Conservation (phyloP, 2,329 filamentous ascomycete species). For the Microthyrium microscopicum region DNA sequence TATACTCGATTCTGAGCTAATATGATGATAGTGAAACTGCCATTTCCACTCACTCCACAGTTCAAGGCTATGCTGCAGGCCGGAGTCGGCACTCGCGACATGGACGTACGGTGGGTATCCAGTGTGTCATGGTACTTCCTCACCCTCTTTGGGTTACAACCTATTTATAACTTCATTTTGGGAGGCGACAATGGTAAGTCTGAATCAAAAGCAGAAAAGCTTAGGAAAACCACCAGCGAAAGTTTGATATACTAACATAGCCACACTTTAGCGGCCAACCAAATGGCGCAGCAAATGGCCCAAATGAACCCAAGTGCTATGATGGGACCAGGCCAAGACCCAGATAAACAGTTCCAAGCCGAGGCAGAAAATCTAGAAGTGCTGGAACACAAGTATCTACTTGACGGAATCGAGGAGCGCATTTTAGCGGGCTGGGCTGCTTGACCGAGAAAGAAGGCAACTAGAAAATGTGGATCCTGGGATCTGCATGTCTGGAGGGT, state of each 20-base stretch:
- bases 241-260: conserved; percentile 2
- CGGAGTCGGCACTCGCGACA: conserved; percentile 83
- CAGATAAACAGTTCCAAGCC: conserved; percentile 82
- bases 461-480: too few species aligned
- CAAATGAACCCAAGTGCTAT: conserved; percentile 59
- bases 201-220: conserved; percentile 1
- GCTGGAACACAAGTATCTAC: conserved; percentile 78
- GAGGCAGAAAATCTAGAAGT: conserved; percentile 95
- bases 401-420: conserved; percentile 76
- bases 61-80: conserved; percentile 99
- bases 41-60: conserved; percentile 92
- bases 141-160: conserved; percentile 89
- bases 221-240: not conserved
- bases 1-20: conserved; percentile 14
- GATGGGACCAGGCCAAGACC: conserved; percentile 85
- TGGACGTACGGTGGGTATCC: conserved; percentile 97
- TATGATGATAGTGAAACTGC: conserved; percentile 59
- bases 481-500: too few species aligned
- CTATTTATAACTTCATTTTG: conserved; percentile 91
- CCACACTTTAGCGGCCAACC: conserved; percentile 54
- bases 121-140: conserved; percentile 98
- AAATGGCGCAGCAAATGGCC: conserved; percentile 73
- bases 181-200: conserved; percentile 84
- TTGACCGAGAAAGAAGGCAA: too few species aligned
- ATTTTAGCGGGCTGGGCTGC: conserved; percentile 37